These are phyloP conservation scores for Suillus tomentosus DNA, from an alignment of 768 basidiomycete species.

Conservation along the genomic window DNA sequence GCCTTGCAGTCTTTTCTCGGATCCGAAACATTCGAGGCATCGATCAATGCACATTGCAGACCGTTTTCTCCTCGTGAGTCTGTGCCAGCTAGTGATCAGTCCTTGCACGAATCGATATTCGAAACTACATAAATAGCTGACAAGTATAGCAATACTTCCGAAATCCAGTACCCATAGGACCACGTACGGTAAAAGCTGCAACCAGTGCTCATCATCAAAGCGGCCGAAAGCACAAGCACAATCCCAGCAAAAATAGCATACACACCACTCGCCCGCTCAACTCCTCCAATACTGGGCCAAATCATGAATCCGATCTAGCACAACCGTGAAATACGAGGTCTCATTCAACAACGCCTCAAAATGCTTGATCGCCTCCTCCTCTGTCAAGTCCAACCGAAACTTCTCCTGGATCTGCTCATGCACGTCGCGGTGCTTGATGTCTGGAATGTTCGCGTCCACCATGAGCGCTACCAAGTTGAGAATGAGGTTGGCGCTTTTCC, in stretches of 20 bases:
- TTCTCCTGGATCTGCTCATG: slow-evolving; percentile 94
- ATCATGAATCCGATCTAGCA: slow-evolving; percentile 93
- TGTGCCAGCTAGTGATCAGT: no score
- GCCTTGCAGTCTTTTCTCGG: no score
- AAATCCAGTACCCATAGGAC: no score
- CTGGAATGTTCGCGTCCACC: slow-evolving; percentile 97
- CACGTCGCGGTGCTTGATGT: slow-evolving; percentile 90
- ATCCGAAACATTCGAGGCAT: no score
- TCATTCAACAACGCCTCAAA: slow-evolving; percentile 94
- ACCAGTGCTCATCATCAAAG: no score
- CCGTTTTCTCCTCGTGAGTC: no score
- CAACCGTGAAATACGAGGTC: slow-evolving; percentile 90
- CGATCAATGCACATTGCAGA: no score
- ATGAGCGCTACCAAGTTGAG: slow-evolving; percentile 95
- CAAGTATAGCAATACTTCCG: no score
- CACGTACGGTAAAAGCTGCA: no score
- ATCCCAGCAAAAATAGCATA: background rate
- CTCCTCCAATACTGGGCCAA: slow-evolving; percentile 88
- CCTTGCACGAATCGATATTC: no score
- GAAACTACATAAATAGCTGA: no score
- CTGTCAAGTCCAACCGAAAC: slow-evolving; percentile 90
- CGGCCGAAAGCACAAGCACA: no score
- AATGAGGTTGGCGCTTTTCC: slow-evolving; percentile 97
- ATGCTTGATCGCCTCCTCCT: slow-evolving; percentile 97
- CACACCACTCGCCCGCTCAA: slow-evolving; percentile 30